These are phyloP conservation scores for Grifola frondosa DNA, from an alignment of 1,284 basidiomycete species.

Conservation along the genomic window DNA sequence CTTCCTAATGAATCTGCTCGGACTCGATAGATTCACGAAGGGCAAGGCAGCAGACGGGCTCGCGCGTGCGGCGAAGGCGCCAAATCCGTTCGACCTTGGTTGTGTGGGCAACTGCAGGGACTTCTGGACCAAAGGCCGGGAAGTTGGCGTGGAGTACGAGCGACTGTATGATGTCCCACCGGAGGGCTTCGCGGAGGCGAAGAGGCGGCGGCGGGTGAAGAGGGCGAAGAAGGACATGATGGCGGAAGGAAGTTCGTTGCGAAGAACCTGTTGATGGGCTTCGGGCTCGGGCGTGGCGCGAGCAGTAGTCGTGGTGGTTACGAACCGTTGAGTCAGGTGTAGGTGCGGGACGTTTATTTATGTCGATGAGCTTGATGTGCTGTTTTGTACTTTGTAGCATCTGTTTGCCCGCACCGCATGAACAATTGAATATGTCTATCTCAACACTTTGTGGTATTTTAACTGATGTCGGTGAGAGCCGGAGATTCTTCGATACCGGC, in stretches of 20 bases:
- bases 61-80: constrained; percentile 59
- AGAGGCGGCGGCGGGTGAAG: constrained; percentile 56
- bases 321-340: constrained; percentile 62
- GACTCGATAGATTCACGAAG: constrained; percentile 90
- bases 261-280: constrained; percentile 51
- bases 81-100: constrained; percentile 94
- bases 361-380: no score
- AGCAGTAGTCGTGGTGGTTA: constrained; percentile 53
- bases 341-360: no score
- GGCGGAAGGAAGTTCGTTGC: constrained; percentile 38
- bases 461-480: no score
- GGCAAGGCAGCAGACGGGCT: constrained; percentile 87
- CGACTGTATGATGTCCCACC: constrained; percentile 85
- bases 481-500: no score
- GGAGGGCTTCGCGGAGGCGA: constrained; percentile 78
- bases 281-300: constrained; percentile 43
- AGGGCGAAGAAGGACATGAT: constrained; percentile 45
- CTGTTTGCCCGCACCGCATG: no score
- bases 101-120: constrained; percentile 86
- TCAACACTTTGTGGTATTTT: no score
- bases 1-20: constrained; percentile 86
- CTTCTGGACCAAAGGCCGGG: constrained; percentile 88
- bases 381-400: no score
- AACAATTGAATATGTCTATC: no score
- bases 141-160: constrained; percentile 89